Percentiles rank a stretch among this genome's conserved stretches.
Conservation (phyloP, 2,329 filamentous ascomycete genomes). For the Fusarium palustre region DNA sequence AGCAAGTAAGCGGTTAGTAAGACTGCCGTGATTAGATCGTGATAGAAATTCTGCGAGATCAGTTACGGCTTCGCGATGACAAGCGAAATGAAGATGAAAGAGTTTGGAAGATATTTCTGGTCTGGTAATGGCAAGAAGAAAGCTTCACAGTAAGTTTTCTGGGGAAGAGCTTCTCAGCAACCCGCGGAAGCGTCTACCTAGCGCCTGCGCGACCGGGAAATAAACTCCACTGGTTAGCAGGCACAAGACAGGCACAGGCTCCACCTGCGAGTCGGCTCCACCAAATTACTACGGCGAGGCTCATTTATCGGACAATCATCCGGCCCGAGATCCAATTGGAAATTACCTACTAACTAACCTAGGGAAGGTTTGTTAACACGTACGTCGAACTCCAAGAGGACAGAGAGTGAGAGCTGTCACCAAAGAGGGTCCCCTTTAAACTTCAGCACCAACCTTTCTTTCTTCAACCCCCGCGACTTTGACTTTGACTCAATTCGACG, state of each 20-base stretch:
- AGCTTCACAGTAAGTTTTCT: constrained; percentile 31
- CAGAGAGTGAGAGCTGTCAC: constrained; percentile 39
- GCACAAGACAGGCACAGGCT: too few relatives aligned
- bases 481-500: constrained; percentile 34
- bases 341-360: constrained; percentile 8
- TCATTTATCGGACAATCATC: constrained; percentile 14
- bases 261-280: background rate
- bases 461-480: constrained; percentile 28
- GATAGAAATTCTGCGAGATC: background rate
- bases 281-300: constrained; percentile 1
- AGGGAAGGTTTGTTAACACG: constrained; percentile 35
- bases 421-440: constrained; percentile 40
- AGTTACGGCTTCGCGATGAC: background rate
- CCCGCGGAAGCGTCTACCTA: constrained; percentile 36
- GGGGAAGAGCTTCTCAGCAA: constrained; percentile 41
- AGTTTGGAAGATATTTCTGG: background rate
- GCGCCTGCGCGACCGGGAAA: constrained; percentile 23
- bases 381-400: constrained; percentile 20
- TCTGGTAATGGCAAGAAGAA: constrained; percentile 18
- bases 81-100: background rate
- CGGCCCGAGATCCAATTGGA: constrained; percentile 25
- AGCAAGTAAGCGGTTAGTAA: background rate
- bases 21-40: background rate
- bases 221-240: too few relatives aligned
- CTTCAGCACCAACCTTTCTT: constrained; percentile 33